phyloP scores from a whole-genome alignment of 129 eudicot genomes.

The Artemisia tridentata region DNA sequence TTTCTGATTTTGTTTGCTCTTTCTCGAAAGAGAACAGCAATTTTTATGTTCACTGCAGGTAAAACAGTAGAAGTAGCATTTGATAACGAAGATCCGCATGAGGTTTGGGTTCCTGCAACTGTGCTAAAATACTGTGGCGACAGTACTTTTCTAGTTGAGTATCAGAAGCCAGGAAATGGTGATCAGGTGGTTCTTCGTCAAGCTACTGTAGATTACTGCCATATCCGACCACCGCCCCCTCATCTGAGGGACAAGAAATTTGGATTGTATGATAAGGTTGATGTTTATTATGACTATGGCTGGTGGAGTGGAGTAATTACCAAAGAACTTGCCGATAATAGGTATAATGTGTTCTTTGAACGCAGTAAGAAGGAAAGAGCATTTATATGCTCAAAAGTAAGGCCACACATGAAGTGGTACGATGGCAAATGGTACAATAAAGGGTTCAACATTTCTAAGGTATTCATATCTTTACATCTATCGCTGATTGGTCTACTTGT shows the following conservation, averaged over 20 bases:
- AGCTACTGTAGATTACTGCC: slow-evolving; percentile 46
- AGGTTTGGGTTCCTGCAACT: slow-evolving; percentile 79
- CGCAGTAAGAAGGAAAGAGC: slow-evolving; percentile 46
- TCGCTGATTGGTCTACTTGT: neutral
- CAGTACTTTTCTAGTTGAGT: slow-evolving; percentile 51
- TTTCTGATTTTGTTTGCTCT: slow-evolving; percentile 26
- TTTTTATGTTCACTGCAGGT: slow-evolving; percentile 60
- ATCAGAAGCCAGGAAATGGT: slow-evolving; percentile 30
- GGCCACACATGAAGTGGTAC: slow-evolving; percentile 84
- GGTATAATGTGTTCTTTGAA: slow-evolving; percentile 64
- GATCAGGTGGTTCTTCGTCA: slow-evolving; percentile 35
- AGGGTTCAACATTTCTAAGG: slow-evolving; percentile 59
- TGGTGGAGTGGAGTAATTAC: slow-evolving; percentile 86
- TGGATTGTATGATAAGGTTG: slow-evolving; percentile 70
- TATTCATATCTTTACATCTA: slow-evolving; percentile 23
- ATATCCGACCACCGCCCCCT: slow-evolving; percentile 78
- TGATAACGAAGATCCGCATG: slow-evolving; percentile 40
- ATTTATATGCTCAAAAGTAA: slow-evolving; percentile 44
- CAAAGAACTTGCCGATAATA: slow-evolving; percentile 63
- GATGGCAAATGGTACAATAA: slow-evolving; percentile 64
- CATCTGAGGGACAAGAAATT: slow-evolving; percentile 52
- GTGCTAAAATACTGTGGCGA: slow-evolving; percentile 39
- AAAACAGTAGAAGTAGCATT: slow-evolving; percentile 70
- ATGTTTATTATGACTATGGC: slow-evolving; percentile 63
- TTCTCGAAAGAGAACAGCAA: slow-evolving; percentile 58